These are phyloP conservation scores for Fusarium chlamydosporum DNA, from an alignment of 2,329 filamentous ascomycete species.

Conservation along the genomic window DNA sequence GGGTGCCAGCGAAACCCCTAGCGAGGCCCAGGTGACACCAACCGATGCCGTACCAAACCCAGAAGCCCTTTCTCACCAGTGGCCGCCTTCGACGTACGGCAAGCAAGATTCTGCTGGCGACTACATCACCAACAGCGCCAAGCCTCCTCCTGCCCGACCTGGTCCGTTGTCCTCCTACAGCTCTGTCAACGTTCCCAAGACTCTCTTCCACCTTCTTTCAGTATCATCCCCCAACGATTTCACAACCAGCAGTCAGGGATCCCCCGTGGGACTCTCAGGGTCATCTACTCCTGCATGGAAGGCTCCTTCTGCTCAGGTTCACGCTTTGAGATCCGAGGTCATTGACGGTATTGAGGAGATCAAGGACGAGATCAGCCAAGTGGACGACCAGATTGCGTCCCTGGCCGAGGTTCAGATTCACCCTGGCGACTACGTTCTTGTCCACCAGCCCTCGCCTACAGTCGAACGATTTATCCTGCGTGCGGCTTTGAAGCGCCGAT, in stretches of 20 bases:
- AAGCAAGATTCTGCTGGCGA: conserved; percentile 56
- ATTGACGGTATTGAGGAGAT: conserved; percentile 96
- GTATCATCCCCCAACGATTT: conserved; percentile 69
- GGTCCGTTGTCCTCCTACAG: conserved; percentile 72
- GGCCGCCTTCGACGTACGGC: conserved; percentile 53
- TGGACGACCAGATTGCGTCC: conserved; percentile 91
- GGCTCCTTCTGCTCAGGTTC: conserved; percentile 62
- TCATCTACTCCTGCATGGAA: conserved; percentile 64
- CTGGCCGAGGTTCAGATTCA: conserved; percentile 94
- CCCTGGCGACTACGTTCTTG: conserved; percentile 91
- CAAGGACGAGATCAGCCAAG: conserved; percentile 92
- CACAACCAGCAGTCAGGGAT: conserved; percentile 56
- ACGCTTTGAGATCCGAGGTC: conserved; percentile 89
- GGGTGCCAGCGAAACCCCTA: conserved; percentile 70
- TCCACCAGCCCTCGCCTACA: conserved; percentile 86
- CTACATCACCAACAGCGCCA: conserved; percentile 49
- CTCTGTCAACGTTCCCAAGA: conserved; percentile 77
- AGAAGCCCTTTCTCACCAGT: conserved; percentile 48
- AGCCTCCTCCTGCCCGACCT: conserved; percentile 64
- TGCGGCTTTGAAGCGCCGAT: conserved; percentile 89
- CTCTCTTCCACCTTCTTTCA: conserved; percentile 90
- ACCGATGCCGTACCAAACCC: conserved; percentile 57
- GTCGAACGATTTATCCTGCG: conserved; percentile 91
- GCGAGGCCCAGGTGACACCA: conserved; percentile 60
- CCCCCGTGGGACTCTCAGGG: conserved; percentile 64